phyloP scores from a whole-genome alignment of 2,329 filamentous ascomycete genomes.

The Hypoxylon sp. region DNA sequence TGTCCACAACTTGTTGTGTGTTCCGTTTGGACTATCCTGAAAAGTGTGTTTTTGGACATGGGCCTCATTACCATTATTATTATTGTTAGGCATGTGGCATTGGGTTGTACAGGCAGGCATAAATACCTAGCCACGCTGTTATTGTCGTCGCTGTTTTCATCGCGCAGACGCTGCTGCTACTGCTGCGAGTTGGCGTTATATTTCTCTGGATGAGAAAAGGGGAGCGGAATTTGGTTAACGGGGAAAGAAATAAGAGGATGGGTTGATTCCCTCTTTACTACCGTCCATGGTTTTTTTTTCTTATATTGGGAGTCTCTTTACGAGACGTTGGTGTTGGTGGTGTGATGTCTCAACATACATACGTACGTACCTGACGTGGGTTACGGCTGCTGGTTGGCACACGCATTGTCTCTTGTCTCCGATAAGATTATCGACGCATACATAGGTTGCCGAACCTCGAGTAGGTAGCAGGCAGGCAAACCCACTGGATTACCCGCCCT shows the following conservation, averaged over 20 bases:
- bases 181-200: slow-evolving; percentile 19
- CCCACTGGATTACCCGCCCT: neutral
- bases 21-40: slow-evolving; percentile 20
- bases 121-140: slow-evolving; percentile 17
- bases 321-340: slow-evolving; percentile 4
- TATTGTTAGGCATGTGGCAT: slow-evolving; percentile 27
- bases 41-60: slow-evolving; percentile 25
- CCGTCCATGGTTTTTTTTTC: neutral
- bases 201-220: slow-evolving; percentile 4
- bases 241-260: slow-evolving; percentile 12
- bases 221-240: slow-evolving; percentile 3
- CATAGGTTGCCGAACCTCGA: neutral
- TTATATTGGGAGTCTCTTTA: neutral
- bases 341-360: slow-evolving; percentile 2
- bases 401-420: slow-evolving; percentile 11
- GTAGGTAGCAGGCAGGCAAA: neutral
- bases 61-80: slow-evolving; percentile 16
- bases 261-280: slow-evolving; percentile 28
- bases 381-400: slow-evolving; percentile 25
- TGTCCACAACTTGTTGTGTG: neutral
- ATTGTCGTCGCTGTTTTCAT: neutral
- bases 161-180: neutral
- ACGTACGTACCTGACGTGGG: neutral
- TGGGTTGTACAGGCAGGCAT: slow-evolving; percentile 15
- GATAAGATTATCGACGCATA: slow-evolving; percentile 1